Conservation (phyloP, 2,329 filamentous ascomycete genomes). For the Aureobasidium sp. region DNA sequence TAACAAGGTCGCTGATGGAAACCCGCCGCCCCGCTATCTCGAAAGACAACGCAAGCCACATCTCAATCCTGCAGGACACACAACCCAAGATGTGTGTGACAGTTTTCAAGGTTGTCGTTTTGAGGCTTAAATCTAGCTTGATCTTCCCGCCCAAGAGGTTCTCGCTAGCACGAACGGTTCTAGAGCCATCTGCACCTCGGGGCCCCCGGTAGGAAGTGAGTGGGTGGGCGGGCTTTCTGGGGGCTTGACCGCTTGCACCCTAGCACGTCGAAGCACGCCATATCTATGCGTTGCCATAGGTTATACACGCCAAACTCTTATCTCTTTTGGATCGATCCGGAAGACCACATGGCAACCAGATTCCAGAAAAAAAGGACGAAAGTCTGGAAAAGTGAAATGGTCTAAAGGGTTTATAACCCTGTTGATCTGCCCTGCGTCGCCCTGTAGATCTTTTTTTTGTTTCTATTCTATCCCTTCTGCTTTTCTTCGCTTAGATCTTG, state of each 20-base stretch:
- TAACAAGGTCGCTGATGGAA: not conserved
- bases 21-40: not conserved
- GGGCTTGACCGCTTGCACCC: not conserved
- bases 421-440: not conserved
- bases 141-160: too few species aligned
- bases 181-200: not conserved
- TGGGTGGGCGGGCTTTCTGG: not conserved
- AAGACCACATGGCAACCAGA: too few species aligned
- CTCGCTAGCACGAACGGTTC: not conserved
- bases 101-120: not conserved
- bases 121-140: not conserved
- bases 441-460: not conserved
- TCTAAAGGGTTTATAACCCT: too few species aligned
- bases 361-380: not conserved
- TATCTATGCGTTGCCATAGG: constrained; percentile 4
- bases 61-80: not conserved
- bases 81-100: not conserved
- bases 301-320: not conserved
- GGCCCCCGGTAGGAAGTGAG: not conserved
- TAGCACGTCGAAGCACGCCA: constrained; percentile 10
- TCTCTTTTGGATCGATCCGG: not conserved
- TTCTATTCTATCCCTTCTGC: not conserved
- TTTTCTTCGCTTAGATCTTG: not conserved
- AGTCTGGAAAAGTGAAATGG: not conserved
- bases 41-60: not conserved